phyloP scores from a whole-genome alignment of 2,329 filamentous ascomycete species.

The Tympanopsis confertula region DNA sequence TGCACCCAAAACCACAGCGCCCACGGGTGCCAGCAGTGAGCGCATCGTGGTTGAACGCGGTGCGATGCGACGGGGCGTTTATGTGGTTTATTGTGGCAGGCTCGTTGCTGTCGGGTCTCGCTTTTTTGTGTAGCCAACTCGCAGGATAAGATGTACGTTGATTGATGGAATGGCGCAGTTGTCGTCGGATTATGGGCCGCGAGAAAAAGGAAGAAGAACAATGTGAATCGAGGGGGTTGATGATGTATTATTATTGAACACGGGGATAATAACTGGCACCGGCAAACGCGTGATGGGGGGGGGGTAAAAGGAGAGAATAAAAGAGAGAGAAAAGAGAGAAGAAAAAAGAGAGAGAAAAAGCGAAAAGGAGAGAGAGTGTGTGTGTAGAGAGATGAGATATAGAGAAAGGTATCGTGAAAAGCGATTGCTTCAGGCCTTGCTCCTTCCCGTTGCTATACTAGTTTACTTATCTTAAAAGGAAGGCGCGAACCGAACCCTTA shows the following conservation, averaged over 20 bases:
- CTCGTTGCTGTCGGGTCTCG: no score
- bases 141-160: no score
- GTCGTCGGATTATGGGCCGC: no score
- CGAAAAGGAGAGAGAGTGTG: background rate
- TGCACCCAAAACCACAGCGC: conserved; percentile 24
- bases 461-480: no score
- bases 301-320: conserved; percentile 14
- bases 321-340: background rate
- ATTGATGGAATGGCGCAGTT: no score
- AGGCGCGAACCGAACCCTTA: no score
- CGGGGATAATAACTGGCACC: background rate
- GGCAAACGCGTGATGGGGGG: conserved; percentile 11
- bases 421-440: background rate
- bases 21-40: conserved; percentile 17
- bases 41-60: conserved; percentile 8
- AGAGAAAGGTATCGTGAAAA: conserved; percentile 8
- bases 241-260: no score
- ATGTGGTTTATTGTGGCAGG: no score
- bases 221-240: no score
- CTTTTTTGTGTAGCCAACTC: no score
- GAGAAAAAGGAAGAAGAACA: no score
- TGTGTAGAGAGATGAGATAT: conserved; percentile 1
- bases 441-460: no score
- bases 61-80: background rate
- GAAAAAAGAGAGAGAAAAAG: conserved; percentile 1